phyloP scores from a whole-genome alignment of 208 protist species.

The Trichomonas tenax region DNA sequence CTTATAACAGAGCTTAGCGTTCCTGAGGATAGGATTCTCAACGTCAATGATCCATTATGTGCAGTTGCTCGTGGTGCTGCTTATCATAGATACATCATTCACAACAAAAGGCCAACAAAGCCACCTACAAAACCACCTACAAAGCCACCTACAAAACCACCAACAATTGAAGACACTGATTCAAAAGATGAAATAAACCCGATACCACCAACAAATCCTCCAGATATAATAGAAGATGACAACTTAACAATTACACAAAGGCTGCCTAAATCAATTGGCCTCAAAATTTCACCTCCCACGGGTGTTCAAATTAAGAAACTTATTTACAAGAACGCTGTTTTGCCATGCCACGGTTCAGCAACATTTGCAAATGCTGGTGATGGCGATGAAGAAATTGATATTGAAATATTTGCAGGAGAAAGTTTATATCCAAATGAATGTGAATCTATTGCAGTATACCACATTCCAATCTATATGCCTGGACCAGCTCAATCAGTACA shows the following conservation, averaged over 20 bases:
- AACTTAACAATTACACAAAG: neutral
- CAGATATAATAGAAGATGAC: neutral
- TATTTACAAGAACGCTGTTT: neutral
- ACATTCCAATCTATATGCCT: neutral
- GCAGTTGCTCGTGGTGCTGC: slow-evolving; percentile 88
- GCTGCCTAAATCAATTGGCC: neutral
- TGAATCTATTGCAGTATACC: neutral
- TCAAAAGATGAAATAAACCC: too few relatives aligned
- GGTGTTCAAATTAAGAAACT: neutral
- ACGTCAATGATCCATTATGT: slow-evolving; percentile 38
- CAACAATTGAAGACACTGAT: too few relatives aligned
- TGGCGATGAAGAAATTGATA: neutral
- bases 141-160: too few relatives aligned
- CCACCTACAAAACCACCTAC: too few relatives aligned
- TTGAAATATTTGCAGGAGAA: neutral
- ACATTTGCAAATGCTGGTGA: neutral
- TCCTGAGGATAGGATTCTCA: slow-evolving; percentile 20
- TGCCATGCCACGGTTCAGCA: neutral
- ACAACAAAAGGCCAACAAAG: neutral
- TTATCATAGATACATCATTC: slow-evolving; percentile 69
- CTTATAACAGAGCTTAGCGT: slow-evolving; percentile 35
- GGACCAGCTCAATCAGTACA: too few relatives aligned
- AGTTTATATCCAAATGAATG: neutral
- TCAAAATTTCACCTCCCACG: neutral
- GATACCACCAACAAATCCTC: too few relatives aligned